Base-by-base conservation (phyloP, 352 stramenopile genomes). In the Pythium sukuiense region DNA sequence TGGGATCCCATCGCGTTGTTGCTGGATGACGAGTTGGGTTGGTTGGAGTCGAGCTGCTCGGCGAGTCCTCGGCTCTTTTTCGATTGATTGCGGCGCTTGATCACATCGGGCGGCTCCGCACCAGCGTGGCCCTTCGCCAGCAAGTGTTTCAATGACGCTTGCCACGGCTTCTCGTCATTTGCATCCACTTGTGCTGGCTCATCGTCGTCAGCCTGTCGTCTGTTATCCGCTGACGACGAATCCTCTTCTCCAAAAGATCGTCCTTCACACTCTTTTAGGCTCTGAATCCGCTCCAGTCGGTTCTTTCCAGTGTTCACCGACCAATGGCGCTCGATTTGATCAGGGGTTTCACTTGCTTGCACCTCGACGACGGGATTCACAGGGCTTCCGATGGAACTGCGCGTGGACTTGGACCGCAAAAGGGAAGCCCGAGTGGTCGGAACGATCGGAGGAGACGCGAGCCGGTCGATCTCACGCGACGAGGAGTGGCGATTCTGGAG, bases 71-170 rank as follows among this genome's bases (percentile, higher is more conserved):
- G 45, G 32, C 52, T 33, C 48, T 70, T 65, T 9, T 35, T n/a
- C 37, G 27, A 39, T 1, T 57, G 35, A 6, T 35, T 55, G 9
- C 20, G 30, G 2, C 14, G 46, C 18, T 59, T 49, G 24, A 11
- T 46, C 18, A 20, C 27, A 3, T 8, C 63, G 11, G 24, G 4
- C 13, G 35, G 14, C 49, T 41, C 39, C 2, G 39, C 8, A 26
- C 48, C 14, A 32, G 72, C 58, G 37, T 80, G 74, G 0, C 80
- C 80, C 48, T 79, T 72, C 0, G 76, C 80, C 0, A 90, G 71
- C 30, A 87, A 71, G 50, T 83, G 77, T 62, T 87, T 90, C 2
- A 92, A 63, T 0, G 78, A 87, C 8, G 57, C 65, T 30, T 90
- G 83, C 81, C 81, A 92, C 18, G 81, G 61, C 26, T 79, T 74